Conservation (phyloP, 495 filamentous ascomycete species). For the Cairneyella variabilis region DNA sequence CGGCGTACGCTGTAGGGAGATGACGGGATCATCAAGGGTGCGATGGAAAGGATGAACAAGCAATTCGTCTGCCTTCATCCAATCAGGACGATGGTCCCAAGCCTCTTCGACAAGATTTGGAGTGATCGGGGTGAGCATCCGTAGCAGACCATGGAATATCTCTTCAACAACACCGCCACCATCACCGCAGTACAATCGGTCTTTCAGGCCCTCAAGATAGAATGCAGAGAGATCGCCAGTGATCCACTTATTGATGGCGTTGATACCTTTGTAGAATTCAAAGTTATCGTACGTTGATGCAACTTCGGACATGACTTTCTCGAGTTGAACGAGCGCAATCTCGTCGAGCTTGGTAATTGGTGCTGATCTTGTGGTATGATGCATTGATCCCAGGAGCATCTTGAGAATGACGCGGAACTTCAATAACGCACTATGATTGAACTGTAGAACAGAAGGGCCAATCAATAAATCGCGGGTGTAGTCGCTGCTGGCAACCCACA, state of each 20-base stretch:
- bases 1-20: conserved; percentile 35
- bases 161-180: conserved; percentile 63
- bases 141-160: conserved; percentile 65
- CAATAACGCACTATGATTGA: conserved; percentile 68
- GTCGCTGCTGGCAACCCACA: conserved; percentile 90
- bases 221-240: conserved; percentile 82
- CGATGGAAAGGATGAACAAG: conserved; percentile 40
- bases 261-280: conserved; percentile 79
- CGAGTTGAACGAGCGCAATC: conserved; percentile 73
- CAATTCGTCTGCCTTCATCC: conserved; percentile 48
- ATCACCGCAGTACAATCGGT: conserved; percentile 78
- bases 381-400: conserved; percentile 78
- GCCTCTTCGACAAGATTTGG: conserved; percentile 85
- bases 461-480: conserved; percentile 85
- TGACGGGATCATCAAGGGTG: conserved; percentile 23
- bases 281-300: conserved; percentile 59
- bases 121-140: conserved; percentile 75
- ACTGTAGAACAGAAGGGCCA: conserved; percentile 66
- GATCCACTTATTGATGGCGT: conserved; percentile 72
- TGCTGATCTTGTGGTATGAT: conserved; percentile 48
- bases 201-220: conserved; percentile 90
- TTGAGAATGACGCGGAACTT: conserved; percentile 87
- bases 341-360: conserved; percentile 56
- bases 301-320: conserved; percentile 55
- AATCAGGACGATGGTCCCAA: conserved; percentile 69